Conservation (phyloP, 345 rosid genomes). For the Pugionium cornutum region DNA sequence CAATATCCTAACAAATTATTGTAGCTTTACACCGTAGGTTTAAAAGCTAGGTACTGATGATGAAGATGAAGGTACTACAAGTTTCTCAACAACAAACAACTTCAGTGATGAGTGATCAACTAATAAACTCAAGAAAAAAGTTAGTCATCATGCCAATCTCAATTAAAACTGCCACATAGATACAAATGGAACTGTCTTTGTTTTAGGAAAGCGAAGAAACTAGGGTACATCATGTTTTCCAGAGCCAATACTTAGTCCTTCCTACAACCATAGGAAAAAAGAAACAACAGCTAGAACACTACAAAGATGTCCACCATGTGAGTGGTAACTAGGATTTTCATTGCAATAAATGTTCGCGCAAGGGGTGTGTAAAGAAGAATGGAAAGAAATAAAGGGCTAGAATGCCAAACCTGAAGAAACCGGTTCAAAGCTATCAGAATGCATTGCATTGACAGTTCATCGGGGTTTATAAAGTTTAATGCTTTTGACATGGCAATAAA, state of each 20-base stretch:
- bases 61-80: background rate
- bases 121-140: background rate
- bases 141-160: background rate
- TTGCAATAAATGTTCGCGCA: background rate
- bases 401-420: constrained; percentile 77
- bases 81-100: background rate
- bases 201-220: constrained; percentile 9
- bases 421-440: constrained; percentile 89
- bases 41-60: background rate
- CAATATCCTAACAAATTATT: background rate
- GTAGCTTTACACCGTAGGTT: constrained; percentile 6
- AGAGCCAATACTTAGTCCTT: too few relatives aligned
- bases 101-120: background rate
- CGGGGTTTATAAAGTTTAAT: constrained; percentile 87
- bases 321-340: background rate
- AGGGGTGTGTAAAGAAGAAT: background rate
- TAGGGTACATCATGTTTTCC: background rate
- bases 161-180: background rate
- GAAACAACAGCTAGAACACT: too few relatives aligned
- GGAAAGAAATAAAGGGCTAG: background rate
- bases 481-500: constrained; percentile 99
- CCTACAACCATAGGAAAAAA: too few relatives aligned
- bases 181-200: background rate
- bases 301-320: background rate
- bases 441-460: constrained; percentile 94